Evolutionary conservation across 1,284 basidiomycete species (phyloP).

Genomic region (Coriolopsis trogii): DNA sequence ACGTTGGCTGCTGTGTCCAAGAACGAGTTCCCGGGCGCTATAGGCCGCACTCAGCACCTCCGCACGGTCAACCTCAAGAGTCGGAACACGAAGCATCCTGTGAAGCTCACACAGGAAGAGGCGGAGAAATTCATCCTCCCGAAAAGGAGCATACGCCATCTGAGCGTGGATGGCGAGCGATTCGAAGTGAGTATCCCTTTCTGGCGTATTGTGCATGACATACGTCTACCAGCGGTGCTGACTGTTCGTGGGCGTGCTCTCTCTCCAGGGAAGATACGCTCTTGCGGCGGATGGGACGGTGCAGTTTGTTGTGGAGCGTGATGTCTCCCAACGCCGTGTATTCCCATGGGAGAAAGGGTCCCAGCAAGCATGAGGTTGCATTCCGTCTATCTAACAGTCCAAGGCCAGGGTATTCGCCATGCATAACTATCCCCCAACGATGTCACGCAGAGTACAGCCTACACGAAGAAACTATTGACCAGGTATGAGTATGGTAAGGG

Average conservation of each 20-base stretch:
- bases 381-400: no score
- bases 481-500: no score
- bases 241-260: no score
- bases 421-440: no score
- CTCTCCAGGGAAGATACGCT: slow-evolving; percentile 9
- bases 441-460: no score
- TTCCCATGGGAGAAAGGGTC: slow-evolving; percentile 11
- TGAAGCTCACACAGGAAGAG: background rate
- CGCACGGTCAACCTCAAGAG: background rate
- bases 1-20: background rate
- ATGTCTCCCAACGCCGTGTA: background rate
- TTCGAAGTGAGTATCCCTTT: slow-evolving; percentile 12
- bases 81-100: background rate
- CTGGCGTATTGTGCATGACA: no score
- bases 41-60: background rate
- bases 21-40: background rate
- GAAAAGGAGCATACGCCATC: background rate
- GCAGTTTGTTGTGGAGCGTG: slow-evolving; percentile 8
- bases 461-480: no score
- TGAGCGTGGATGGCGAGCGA: slow-evolving; percentile 7
- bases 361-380: no score
- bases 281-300: background rate
- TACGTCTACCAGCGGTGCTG: background rate
- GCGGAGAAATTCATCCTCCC: background rate
- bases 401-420: no score